A percentile compares a stretch with the other conserved stretches of the same genome.
These are phyloP conservation scores for Candida corydali DNA, from an alignment of 805 yeast species.

Conservation along the genomic window DNA sequence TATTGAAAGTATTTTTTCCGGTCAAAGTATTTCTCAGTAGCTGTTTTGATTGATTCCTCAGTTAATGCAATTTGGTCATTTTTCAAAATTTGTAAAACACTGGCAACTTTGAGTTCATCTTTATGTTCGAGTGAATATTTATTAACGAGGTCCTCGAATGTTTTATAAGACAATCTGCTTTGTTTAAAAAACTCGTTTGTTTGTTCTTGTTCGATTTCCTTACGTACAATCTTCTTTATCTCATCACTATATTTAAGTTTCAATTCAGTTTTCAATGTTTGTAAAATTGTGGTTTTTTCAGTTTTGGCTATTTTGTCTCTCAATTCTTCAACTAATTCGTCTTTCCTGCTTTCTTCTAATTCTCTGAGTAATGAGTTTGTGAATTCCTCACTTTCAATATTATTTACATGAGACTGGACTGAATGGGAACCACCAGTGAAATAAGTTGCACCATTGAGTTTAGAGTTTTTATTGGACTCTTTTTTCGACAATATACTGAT, in stretches of 20 bases:
- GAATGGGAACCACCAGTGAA: constrained; percentile 2
- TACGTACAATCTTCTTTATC: constrained; percentile 5
- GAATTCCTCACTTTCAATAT: constrained; percentile 8
- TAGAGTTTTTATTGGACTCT: not conserved
- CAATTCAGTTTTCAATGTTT: constrained; percentile 5
- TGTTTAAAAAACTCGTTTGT: constrained; percentile 8
- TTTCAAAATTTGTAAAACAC: constrained; percentile 6
- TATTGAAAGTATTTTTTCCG: constrained; percentile 8
- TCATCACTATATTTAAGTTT: constrained; percentile 5
- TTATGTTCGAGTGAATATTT: constrained; percentile 6
- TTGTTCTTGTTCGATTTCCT: constrained; percentile 6
- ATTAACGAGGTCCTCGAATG: constrained; percentile 6
- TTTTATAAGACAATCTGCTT: constrained; percentile 1
- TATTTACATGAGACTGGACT: constrained; percentile 7
- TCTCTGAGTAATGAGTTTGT: constrained; percentile 3
- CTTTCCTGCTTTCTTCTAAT: constrained; percentile 7
- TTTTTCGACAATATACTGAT: not conserved
- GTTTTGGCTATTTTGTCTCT: constrained; percentile 3
- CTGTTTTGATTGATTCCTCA: not conserved
- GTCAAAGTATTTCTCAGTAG: constrained; percentile 1
- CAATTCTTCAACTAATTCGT: constrained; percentile 5
- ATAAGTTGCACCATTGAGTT: constrained; percentile 7
- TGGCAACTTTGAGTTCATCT: not conserved
- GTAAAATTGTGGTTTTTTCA: constrained; percentile 7
- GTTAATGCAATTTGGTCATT: not conserved